Evolutionary conservation across 2,329 filamentous ascomycete genomes (phyloP), one percentile per base, ranked within the genome.

Genomic region (Fusarium falciforme): DNA sequence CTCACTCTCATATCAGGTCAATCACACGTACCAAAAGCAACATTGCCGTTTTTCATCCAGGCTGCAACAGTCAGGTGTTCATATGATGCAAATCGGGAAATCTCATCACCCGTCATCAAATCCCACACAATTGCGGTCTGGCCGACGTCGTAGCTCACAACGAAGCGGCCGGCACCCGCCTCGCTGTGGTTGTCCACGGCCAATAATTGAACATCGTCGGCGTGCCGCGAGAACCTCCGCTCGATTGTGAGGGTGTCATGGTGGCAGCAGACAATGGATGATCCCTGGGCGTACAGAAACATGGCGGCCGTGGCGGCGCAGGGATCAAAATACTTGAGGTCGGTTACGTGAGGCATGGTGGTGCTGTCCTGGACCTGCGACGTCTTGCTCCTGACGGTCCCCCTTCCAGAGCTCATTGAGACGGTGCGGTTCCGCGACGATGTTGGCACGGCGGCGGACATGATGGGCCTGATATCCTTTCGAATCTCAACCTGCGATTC

Each of bases 91-190:
- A 98, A 98, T n/a, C 95, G 90, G 42, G 96, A 92, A 67, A 98
- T 89, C 83, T 98, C 95, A 68, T 95, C 92, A 58, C 96, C 96
- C 0, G 94, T 97, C 85, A 97, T 91, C 70, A 98, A 88, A 83
- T 99, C 96, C 96, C 96, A 99, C 9, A 98, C 94, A 80, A 98
- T 98, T 5, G 95, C 94, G 1, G 94, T 98, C 82, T 96, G 94
- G 40, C 94, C 93, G 20, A 90, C 90, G 86, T 99, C 96, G 79
- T 98, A 98, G 84, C 95, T 98, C 71, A 98, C 94, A 3, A 97
- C 95, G 69, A 97, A 85, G 72, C 95, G 89, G 31, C 96, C 96
- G 1, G 93, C 92, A 4, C 95, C 95, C 70, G 91, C 86, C 76
- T 98, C 95, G 82, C 95, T 98, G 65, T 94, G 91, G 80, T 95